A percentile compares a stretch with the other conserved stretches of the same genome.
These are phyloP conservation scores for Crassisporium funariophilum DNA, from an alignment of 768 basidiomycete genomes.

Conservation along the genomic window DNA sequence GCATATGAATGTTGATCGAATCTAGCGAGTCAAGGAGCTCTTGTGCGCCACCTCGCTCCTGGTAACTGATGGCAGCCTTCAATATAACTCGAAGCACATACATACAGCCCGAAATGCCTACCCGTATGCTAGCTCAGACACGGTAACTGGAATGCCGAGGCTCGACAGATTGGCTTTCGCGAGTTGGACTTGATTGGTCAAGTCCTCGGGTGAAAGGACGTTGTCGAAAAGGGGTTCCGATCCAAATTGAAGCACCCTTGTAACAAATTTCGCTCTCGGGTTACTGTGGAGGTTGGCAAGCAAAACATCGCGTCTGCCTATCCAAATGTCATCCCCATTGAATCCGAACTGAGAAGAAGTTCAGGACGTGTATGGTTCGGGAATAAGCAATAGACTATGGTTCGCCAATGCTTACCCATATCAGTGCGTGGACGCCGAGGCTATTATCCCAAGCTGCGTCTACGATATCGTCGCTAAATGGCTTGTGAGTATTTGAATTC, in stretches of 20 bases:
- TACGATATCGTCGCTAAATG: conserved; percentile 46
- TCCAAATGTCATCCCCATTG: conserved; percentile 43
- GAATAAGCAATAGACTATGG: not conserved
- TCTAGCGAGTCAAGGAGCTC: conserved; percentile 54
- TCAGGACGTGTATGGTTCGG: not conserved
- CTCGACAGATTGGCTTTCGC: conserved; percentile 45
- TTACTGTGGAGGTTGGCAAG: conserved; percentile 47
- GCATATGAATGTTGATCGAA: conserved; percentile 58
- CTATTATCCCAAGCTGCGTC: conserved; percentile 54
- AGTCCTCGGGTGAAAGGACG: conserved; percentile 43
- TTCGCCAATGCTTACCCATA: conserved; percentile 58
- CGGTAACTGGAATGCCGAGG: conserved; percentile 57
- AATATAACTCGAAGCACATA: not conserved
- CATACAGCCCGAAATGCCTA: conserved; percentile 19
- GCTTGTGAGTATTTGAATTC: not conserved
- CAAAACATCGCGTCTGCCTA: conserved; percentile 44
- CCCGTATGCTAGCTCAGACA: conserved; percentile 53
- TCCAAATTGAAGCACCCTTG: conserved; percentile 58
- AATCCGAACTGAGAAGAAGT: conserved; percentile 34
- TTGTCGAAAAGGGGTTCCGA: conserved; percentile 58
- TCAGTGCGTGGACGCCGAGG: conserved; percentile 60
- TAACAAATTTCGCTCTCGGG: conserved; percentile 53
- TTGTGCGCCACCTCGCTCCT: conserved; percentile 51
- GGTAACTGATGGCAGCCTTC: conserved; percentile 26
- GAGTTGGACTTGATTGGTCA: conserved; percentile 46